Base-by-base conservation (phyloP, 2,329 filamentous ascomycete species). In the Myriosclerotinia scirpicola region DNA sequence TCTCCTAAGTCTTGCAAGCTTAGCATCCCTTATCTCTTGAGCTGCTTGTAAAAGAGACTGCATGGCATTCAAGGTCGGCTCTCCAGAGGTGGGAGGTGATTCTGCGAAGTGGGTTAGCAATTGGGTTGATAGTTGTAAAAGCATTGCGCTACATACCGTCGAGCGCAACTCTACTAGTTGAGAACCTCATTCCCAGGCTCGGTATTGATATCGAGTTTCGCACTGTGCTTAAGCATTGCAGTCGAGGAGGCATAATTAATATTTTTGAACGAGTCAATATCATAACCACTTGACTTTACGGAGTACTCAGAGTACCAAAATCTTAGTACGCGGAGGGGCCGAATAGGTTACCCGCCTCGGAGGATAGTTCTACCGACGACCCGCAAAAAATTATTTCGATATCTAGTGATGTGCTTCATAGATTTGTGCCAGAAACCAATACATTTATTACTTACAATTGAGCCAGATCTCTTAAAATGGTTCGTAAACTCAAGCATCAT, bases 401-500 rank as follows among this genome's bases (percentile, higher is more conserved):
- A 42, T 50, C 22, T 22, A 2, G n/a, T 50, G 58, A 50, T 50
- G n/a, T 14, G 4, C 58, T 26, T 60, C 58, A 26, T 9, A 38
- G 6, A 20, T 50, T 61, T 40, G 58, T n/a, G 58, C n/a, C 55
- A 53, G 34, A 7, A 36, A 38, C 40, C 15, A 66, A 58, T 20
- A 64, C 54, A 12, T 15, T 36, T 48, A 56, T 4, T n/a, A 34
- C 6, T 42, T n/a, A 9, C 15, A 40, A 54, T 40, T 42, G 11
- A 42, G 15, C 12, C 14, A 34, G 36, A 46, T 44, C 30, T 15
- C 2, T n/a, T 20, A 84, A 72, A 34, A 98, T 98, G 95, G 92
- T 96, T 73, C 90, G 95, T 74, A 93, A 96, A 83, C 87, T 99
- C 77, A 98, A 97, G 81, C 87, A 96, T 80, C 94, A 97, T 81